Evolutionary conservation across 257 asterid genomes (phyloP).

Genomic region (Verbena officinalis): DNA sequence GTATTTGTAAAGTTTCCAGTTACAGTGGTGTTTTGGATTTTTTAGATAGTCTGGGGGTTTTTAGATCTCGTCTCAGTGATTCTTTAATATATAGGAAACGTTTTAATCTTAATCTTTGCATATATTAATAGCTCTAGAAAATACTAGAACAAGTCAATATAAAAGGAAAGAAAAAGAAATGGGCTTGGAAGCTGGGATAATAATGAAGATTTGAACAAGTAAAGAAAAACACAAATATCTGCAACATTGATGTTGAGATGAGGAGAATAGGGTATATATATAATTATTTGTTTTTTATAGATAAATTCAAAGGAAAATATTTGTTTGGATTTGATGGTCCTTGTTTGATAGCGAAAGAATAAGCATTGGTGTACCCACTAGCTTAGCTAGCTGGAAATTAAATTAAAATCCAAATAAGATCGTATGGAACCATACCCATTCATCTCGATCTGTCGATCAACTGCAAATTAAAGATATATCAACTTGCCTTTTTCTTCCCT

Average conservation of each 20-base stretch:
- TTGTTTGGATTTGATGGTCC: slow-evolving; percentile 35
- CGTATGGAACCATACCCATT: slow-evolving; percentile 20
- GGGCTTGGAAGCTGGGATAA: not conserved
- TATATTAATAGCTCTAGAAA: too few relatives aligned
- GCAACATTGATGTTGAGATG: slow-evolving; percentile 22
- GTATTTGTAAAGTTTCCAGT: too few relatives aligned
- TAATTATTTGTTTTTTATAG: not conserved
- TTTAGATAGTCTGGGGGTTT: too few relatives aligned
- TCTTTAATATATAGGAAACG: too few relatives aligned
- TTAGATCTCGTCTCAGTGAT: too few relatives aligned
- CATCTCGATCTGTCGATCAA: slow-evolving; percentile 5
- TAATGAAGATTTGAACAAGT: not conserved
- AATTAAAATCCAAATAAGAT: slow-evolving; percentile 17
- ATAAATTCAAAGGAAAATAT: slow-evolving; percentile 33
- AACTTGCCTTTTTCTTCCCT: slow-evolving; percentile 39
- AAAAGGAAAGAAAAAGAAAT: too few relatives aligned
- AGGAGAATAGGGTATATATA: slow-evolving; percentile 4
- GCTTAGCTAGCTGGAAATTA: slow-evolving; percentile 23
- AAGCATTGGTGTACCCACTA: slow-evolving; percentile 20
- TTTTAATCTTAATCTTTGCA: too few relatives aligned
- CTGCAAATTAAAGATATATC: slow-evolving; percentile 24
- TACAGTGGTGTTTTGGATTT: too few relatives aligned
- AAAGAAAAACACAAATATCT: slow-evolving; percentile 24
- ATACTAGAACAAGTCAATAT: not conserved
- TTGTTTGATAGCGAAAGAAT: slow-evolving; percentile 34